Conservation (phyloP, 2,329 filamentous ascomycete species). For the Claviceps pusilla region DNA sequence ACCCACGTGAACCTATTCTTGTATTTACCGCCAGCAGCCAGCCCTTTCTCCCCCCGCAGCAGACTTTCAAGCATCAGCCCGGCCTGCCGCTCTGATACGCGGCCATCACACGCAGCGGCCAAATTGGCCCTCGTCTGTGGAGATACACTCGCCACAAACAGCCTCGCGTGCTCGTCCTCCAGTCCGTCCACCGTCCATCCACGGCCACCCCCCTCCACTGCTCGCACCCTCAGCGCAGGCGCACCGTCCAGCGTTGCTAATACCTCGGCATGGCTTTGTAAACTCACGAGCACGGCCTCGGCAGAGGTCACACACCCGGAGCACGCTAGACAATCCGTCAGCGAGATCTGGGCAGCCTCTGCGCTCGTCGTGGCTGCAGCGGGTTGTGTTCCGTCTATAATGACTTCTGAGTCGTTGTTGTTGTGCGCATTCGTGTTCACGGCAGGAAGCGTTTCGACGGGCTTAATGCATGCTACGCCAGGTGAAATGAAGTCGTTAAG, state of each 20-base stretch:
- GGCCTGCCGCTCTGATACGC: constrained; percentile 56
- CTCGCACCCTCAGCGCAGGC: constrained; percentile 29
- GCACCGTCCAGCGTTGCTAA: constrained; percentile 62
- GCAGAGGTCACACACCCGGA: constrained; percentile 96
- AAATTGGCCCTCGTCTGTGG: constrained; percentile 82
- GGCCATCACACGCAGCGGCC: constrained; percentile 64
- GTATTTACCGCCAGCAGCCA: constrained; percentile 55
- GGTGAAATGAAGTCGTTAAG: constrained; percentile 98
- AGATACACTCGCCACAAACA: constrained; percentile 86
- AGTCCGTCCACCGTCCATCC: constrained; percentile 29
- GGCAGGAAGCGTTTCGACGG: constrained; percentile 75
- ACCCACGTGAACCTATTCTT: constrained; percentile 77
- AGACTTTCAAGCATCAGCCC: constrained; percentile 73
- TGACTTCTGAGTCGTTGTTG: constrained; percentile 59
- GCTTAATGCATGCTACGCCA: constrained; percentile 95
- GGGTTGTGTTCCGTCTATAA: constrained; percentile 68
- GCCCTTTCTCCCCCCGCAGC: constrained; percentile 49
- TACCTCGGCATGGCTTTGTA: constrained; percentile 90
- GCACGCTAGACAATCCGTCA: constrained; percentile 94
- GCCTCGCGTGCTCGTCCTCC: constrained; percentile 46
- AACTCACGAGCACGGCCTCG: constrained; percentile 86
- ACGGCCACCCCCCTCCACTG: constrained; percentile 13
- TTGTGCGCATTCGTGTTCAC: constrained; percentile 18
- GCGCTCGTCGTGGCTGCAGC: constrained; percentile 37
- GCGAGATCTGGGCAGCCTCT: constrained; percentile 75